Evolutionary conservation across 352 stramenopile species (phyloP).

Genomic region (Pythium rhizo-oryzae): DNA sequence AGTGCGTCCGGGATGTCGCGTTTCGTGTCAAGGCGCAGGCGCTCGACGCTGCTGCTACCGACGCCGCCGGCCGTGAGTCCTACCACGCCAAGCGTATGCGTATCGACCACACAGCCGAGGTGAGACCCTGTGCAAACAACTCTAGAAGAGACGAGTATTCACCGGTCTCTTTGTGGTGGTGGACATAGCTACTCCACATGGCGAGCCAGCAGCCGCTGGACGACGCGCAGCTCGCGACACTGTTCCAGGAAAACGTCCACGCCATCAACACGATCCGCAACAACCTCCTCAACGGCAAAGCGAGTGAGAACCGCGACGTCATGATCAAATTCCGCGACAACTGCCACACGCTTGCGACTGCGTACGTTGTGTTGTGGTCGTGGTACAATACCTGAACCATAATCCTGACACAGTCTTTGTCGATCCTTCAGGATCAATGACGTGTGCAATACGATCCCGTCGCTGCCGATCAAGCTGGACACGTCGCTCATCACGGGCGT

Average conservation of each 20-base stretch:
- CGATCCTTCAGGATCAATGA: constrained; percentile 41
- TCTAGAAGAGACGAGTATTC: neutral
- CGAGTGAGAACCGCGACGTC: constrained; percentile 48
- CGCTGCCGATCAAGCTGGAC: constrained; percentile 67
- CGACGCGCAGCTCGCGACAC: constrained; percentile 50
- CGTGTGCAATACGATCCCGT: constrained; percentile 67
- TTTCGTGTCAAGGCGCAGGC: constrained; percentile 59
- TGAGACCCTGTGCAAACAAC: neutral
- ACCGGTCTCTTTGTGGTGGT: neutral
- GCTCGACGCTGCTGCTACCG: constrained; percentile 18
- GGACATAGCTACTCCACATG: constrained; percentile 19
- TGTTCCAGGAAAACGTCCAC: constrained; percentile 73
- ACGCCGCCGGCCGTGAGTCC: constrained; percentile 22
- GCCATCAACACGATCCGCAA: constrained; percentile 67
- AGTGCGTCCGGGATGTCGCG: constrained; percentile 77
- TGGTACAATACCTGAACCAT: too few species aligned
- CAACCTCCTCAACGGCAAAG: constrained; percentile 65
- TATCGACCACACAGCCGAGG: constrained; percentile 42
- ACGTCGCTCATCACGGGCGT: constrained; percentile 50
- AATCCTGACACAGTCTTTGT: neutral
- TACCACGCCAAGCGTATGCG: constrained; percentile 61
- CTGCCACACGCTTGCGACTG: constrained; percentile 53
- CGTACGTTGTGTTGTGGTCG: constrained; percentile 43
- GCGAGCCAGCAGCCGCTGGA: constrained; percentile 22
- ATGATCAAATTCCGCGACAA: constrained; percentile 77